Percentiles rank a stretch among this genome's conserved stretches.
These are phyloP conservation scores for Chaetoceros tenuissimus DNA, from an alignment of 108 stramenopile species.

Conservation along the genomic window DNA sequence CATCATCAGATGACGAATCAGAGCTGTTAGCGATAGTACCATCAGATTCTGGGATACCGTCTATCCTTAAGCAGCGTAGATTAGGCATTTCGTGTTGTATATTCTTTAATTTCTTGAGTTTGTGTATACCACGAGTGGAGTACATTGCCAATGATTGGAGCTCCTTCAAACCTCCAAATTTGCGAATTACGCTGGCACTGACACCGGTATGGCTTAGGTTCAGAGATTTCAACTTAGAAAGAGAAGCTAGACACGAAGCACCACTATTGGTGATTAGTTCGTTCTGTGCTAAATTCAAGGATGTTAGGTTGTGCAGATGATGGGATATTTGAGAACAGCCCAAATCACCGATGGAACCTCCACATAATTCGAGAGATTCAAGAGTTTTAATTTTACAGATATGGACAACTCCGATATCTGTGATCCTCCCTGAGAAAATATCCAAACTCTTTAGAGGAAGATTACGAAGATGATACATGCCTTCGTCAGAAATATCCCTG, in stretches of 20 bases:
- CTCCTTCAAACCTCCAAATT: slow-evolving; percentile 45
- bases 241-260: slow-evolving; percentile 55
- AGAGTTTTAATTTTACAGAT: slow-evolving; percentile 68
- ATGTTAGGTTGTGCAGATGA: slow-evolving; percentile 48
- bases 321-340: slow-evolving; percentile 60
- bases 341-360: slow-evolving; percentile 65
- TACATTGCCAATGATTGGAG: slow-evolving; percentile 68
- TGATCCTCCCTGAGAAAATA: slow-evolving; percentile 72
- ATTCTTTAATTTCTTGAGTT: slow-evolving; percentile 25
- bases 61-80: slow-evolving; percentile 61
- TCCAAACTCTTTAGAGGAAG: slow-evolving; percentile 62
- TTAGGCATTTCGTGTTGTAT: slow-evolving; percentile 60
- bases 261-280: slow-evolving; percentile 76
- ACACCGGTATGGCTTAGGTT: slow-evolving; percentile 76
- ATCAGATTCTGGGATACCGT: slow-evolving; percentile 46
- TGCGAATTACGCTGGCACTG: slow-evolving; percentile 38
- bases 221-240: slow-evolving; percentile 64
- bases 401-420: slow-evolving; percentile 60
- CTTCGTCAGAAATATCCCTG: slow-evolving; percentile 70
- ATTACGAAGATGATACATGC: slow-evolving; percentile 39
- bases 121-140: slow-evolving; percentile 56
- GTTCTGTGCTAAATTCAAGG: slow-evolving; percentile 76
- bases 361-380: slow-evolving; percentile 77
- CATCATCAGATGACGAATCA: too few species aligned
- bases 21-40: slow-evolving; percentile 20